Evolutionary conservation across 306 rosid genomes (phyloP).

Genomic region (Herpetospermum pedunculosum): DNA sequence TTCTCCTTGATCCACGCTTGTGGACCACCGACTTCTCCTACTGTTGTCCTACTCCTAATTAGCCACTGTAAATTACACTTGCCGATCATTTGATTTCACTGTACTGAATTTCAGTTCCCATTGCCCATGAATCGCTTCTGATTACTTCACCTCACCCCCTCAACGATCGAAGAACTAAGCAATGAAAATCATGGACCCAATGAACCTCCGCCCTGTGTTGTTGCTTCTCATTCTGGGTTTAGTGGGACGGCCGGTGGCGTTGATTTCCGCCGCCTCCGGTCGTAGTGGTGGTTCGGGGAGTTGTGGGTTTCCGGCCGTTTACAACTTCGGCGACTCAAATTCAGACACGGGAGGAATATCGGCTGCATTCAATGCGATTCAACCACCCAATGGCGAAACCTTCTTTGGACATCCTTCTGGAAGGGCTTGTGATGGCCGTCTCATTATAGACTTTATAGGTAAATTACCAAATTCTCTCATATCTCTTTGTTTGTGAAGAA

Average conservation of each 20-base stretch:
- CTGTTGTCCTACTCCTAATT: neutral
- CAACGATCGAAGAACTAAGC: neutral
- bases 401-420: conserved; percentile 66
- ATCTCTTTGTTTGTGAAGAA: neutral
- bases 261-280: no score
- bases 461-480: conserved; percentile 7
- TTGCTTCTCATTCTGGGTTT: conserved; percentile 13
- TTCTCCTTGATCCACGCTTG: neutral
- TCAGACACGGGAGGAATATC: conserved; percentile 77
- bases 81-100: neutral
- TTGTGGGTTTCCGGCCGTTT: conserved; percentile 58
- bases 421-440: conserved; percentile 73
- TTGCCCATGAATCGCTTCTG: neutral
- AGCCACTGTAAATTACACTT: neutral
- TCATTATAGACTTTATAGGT: conserved; percentile 63
- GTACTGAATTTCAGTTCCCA: neutral
- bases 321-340: conserved; percentile 93
- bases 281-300: no score
- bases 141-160: neutral
- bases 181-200: neutral
- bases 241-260: neutral
- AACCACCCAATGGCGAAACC: conserved; percentile 68
- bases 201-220: neutral
- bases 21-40: neutral
- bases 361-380: conserved; percentile 35